Evolutionary conservation across 176 grass and related monocot genomes (phyloP), one percentile per base, ranked within the genome.

Genomic region (Eragrostis curvula): DNA sequence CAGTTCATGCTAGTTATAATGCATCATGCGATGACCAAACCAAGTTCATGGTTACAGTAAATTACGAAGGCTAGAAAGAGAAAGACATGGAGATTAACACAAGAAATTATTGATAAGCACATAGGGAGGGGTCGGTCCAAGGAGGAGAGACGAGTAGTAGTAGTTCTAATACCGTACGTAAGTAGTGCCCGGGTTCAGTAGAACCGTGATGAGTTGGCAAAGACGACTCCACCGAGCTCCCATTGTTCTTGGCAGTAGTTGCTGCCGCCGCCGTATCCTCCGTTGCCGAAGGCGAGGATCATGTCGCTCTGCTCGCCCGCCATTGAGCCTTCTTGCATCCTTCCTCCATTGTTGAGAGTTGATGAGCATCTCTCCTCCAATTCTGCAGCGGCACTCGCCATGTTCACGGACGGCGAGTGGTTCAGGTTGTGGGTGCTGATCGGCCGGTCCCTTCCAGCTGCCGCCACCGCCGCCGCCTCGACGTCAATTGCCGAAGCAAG

Each of bases 291-390:
- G 72, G 59, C 46, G 21, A 61, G 67, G 59, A 77, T 87, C 52
- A 87, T 61, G 52, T 85, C 80, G 50, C 75, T 82, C 8, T 60
- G 66, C 66, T 84, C 75, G 42, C 72, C 83, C 9, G 68, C 67
- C 55, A 79, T 67, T 48, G 86, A 72, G 83, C 73, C 83, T 79
- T 89, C 80, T 48, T 94, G 83, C 27, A 63, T 66, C 50, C 73
- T 81, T 64, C 87, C 75, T 36, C 79, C 43, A 32, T 69, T 63
- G 81, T 76, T 70, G 42, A 84, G 79, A 13, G 77, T 36, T 28
- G 85, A 82, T 8, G 90, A 89, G 46, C 86, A 86, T 78, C 82
- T 84, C 63, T 93, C 90, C 77, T 90, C 88, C 52, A 89, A 75
- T 79, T 93, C 93, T 70, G 79, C 39, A 18, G 84, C 90, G 62